Percentiles rank a stretch among this genome's conserved stretches.
Conservation (phyloP, 306 rosid genomes). For the Quercus gilva region DNA sequence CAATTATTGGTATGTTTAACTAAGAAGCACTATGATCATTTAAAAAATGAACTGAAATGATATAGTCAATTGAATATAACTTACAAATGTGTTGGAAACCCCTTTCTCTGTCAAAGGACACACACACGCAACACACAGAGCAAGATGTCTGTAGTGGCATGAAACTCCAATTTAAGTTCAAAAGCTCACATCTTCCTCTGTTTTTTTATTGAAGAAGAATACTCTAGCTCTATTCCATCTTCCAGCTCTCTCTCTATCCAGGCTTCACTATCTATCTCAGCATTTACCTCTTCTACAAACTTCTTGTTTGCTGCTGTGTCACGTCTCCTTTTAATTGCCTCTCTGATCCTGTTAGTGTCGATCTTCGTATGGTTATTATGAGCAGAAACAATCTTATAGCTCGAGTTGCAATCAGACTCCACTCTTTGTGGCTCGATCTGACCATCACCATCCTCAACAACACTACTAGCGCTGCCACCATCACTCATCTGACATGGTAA, state of each 20-base stretch:
- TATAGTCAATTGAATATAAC: not conserved
- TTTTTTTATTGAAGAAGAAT: conserved; percentile 23
- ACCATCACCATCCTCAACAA: conserved; percentile 25
- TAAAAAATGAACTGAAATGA: not conserved
- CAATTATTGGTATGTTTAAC: not conserved
- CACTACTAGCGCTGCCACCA: conserved; percentile 29
- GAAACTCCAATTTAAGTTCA: not conserved
- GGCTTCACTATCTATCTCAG: conserved; percentile 37
- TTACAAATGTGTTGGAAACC: not conserved
- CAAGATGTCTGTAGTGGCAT: conserved; percentile 12
- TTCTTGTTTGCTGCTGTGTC: conserved; percentile 19
- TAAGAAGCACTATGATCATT: not conserved
- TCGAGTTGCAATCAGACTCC: conserved; percentile 26
- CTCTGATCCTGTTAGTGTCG: conserved; percentile 34
- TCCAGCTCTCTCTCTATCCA: conserved; percentile 55
- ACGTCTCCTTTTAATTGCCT: conserved; percentile 36
- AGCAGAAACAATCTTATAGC: conserved; percentile 5
- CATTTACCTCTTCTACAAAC: not conserved
- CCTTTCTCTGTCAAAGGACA: not conserved
- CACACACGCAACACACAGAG: not conserved
- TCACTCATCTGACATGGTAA: conserved; percentile 26
- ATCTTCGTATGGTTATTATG: conserved; percentile 13
- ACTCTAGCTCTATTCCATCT: conserved; percentile 34
- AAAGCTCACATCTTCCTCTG: conserved; percentile 20
- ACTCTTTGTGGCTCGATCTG: conserved; percentile 10